These are phyloP conservation scores for Chlamydomonas sp. DNA, from an alignment of 139 green algal species.

Conservation along the genomic window DNA sequence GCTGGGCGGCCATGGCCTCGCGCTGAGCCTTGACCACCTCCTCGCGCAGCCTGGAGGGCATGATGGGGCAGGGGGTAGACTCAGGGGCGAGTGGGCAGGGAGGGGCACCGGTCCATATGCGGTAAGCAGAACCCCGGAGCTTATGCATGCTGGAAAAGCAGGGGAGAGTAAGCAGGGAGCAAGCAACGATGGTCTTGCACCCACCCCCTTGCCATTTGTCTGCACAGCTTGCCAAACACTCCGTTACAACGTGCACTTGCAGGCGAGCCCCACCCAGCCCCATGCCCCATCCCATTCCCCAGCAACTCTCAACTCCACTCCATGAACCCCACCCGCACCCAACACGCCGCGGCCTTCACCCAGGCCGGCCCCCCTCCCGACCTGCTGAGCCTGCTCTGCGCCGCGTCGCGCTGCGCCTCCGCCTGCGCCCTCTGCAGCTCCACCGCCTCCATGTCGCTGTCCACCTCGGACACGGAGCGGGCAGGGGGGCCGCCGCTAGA, in stretches of 20 bases:
- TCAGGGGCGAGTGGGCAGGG: neutral
- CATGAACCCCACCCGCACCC: neutral
- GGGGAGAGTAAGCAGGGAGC: too few species aligned
- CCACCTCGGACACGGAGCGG: conserved; percentile 37
- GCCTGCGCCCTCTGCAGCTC: conserved; percentile 37
- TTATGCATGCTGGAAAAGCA: too few species aligned
- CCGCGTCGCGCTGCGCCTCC: conserved; percentile 26
- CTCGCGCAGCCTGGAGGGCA: conserved; percentile 1
- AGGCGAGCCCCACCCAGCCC: too few species aligned
- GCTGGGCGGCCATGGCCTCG: conserved; percentile 18
- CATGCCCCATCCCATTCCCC: too few species aligned
- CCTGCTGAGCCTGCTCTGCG: neutral
- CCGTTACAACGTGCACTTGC: too few species aligned
- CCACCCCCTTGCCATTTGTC: too few species aligned
- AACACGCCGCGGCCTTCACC: neutral
- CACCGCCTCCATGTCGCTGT: conserved; percentile 26
- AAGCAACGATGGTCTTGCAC: too few species aligned
- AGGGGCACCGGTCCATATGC: neutral
- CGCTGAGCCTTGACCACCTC: conserved; percentile 23
- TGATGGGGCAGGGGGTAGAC: neutral
- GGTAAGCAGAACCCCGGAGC: too few species aligned
- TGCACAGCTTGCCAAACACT: too few species aligned
- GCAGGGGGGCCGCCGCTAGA: neutral
- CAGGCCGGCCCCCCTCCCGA: neutral
- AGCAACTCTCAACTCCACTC: too few species aligned